A percentile compares a stretch with the other conserved stretches of the same genome.
phyloP scores from a whole-genome alignment of 805 yeast species.

The Zygosaccharomyces rouxii region DNA sequence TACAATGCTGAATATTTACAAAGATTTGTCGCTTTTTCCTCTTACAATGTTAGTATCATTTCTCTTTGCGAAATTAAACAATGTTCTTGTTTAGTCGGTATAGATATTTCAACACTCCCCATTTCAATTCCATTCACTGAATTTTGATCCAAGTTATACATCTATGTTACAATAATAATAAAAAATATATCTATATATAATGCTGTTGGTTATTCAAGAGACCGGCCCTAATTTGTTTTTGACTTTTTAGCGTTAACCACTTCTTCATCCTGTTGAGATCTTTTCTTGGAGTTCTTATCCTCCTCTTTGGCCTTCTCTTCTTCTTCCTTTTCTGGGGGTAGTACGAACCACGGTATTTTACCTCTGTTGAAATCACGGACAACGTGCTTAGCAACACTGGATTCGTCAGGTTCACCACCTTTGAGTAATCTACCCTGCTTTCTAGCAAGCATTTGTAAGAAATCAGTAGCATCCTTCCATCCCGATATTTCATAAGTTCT shows the following conservation, averaged over 20 bases:
- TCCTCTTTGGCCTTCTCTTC: constrained; percentile 43
- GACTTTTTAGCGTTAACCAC: constrained; percentile 12
- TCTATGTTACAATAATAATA: constrained; percentile 5
- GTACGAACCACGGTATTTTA: constrained; percentile 94
- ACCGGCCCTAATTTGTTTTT: background rate
- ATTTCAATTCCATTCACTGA: background rate
- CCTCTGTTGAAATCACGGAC: constrained; percentile 96
- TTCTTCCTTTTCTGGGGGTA: constrained; percentile 77
- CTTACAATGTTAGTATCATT: too few species aligned
- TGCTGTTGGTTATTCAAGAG: constrained; percentile 17
- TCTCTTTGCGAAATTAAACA: too few species aligned
- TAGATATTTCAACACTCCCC: background rate
- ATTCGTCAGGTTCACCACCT: constrained; percentile 98
- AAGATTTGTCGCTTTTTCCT: too few species aligned
- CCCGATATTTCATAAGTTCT: constrained; percentile 93
- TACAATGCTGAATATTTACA: too few species aligned
- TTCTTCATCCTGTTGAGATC: constrained; percentile 24
- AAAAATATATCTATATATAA: constrained; percentile 15
- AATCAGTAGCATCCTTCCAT: constrained; percentile 75
- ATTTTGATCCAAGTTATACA: background rate
- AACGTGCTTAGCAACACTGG: constrained; percentile 84
- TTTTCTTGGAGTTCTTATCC: constrained; percentile 19
- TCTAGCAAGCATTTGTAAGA: constrained; percentile 84
- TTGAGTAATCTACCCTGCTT: constrained; percentile 88
- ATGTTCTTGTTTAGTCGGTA: background rate